Evolutionary conservation across 257 asterid genomes (phyloP), one percentile per base, ranked within the genome.

Genomic region (Echites panduratus): DNA sequence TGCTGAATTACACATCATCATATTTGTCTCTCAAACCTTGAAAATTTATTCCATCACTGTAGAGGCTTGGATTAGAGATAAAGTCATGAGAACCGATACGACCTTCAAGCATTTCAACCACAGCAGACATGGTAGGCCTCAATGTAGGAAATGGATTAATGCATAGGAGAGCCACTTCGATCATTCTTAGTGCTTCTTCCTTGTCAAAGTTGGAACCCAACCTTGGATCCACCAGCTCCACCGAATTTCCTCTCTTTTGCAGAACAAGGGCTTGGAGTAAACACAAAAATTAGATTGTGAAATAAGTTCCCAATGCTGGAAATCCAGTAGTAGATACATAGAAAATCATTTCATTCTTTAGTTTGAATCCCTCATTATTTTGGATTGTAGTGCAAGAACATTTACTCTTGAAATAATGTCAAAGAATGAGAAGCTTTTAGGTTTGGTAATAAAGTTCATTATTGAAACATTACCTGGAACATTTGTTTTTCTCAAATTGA

Each of bases 101-200:
- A 43, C 93, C 93, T 84, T 81, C 49, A 47, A 89, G 90, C 88
- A 87, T 81, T 65, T 81, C 75, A 32, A 86, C 83, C 5, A 89
- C 89, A 58, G 82, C 81, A 8, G 89, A 83, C 93, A 89, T 89
- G 44, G 84, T 83, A 17, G 96, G 93, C 62, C 93, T 79, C 4
- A 89, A 80, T 4, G 49, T 82, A 7, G 93, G 93, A 59, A 91
- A 84, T 16, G 96, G 89, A 68, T 88, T 85, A 2, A 88, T 84
- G 81, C 93, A 89, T 73, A 83, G 27, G 12, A 87, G 80, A 3
- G 89, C 90, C 8, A 87, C 72, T 57, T 83, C 80, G 9, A 84
- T 84, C 85, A 84, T 80, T 63, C 86, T 82, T 70, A 85, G 70
- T 2, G 80, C 89, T 68, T 82, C 89, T n/a, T 79, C 73, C 53